These are phyloP conservation scores for Combretum micranthum DNA, from an alignment of 345 rosid genomes.

Conservation along the genomic window DNA sequence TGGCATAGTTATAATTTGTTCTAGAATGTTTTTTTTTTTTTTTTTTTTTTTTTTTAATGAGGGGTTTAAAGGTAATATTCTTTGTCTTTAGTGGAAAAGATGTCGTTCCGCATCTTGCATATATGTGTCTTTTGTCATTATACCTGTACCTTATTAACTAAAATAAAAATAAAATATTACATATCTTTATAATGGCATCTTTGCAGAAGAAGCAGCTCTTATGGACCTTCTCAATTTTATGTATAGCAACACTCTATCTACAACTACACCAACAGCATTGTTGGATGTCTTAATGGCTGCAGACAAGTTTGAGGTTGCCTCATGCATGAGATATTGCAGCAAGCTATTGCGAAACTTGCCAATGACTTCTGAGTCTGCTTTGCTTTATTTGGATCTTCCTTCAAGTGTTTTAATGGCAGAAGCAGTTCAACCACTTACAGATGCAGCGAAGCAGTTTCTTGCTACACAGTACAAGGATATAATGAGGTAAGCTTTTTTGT, in stretches of 20 bases:
- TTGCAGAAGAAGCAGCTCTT: constrained; percentile 75
- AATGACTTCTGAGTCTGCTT: constrained; percentile 72
- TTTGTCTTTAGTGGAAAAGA: neutral
- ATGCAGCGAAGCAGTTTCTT: constrained; percentile 65
- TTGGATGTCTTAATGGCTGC: constrained; percentile 75
- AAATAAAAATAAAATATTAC: too few species aligned
- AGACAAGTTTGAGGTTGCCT: constrained; percentile 77
- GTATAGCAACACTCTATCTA: constrained; percentile 47
- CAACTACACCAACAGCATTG: constrained; percentile 40
- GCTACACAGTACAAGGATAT: constrained; percentile 53
- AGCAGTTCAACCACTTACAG: constrained; percentile 68
- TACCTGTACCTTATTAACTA: neutral
- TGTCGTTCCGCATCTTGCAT: too few species aligned
- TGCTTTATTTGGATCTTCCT: constrained; percentile 78
- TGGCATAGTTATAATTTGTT: too few species aligned
- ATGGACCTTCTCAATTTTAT: constrained; percentile 76
- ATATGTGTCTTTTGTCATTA: too few species aligned
- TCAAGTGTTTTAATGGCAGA: constrained; percentile 54
- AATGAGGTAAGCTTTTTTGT: constrained; percentile 32
- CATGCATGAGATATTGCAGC: constrained; percentile 80
- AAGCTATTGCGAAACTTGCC: constrained; percentile 47
- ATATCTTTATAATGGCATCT: too few species aligned
- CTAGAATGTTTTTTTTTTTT: neutral
- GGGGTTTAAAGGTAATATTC: neutral
- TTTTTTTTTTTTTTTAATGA: too few species aligned